Evolutionary conservation across 257 asterid genomes (phyloP).

Genomic region (Solanum peruvianum): DNA sequence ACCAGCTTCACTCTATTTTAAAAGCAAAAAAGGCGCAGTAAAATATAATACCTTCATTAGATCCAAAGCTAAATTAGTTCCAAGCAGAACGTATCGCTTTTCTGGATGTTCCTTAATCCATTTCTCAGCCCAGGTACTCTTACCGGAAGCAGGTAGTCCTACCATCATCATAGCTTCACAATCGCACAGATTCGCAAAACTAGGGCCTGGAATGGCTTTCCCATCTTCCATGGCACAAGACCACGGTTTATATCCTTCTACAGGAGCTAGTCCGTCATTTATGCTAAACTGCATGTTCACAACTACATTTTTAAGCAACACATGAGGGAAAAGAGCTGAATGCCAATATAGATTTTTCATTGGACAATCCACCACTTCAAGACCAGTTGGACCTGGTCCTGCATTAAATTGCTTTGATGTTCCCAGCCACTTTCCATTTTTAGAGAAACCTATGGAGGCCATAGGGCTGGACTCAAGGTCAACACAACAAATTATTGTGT

Average conservation of each 20-base stretch:
- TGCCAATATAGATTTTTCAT: slow-evolving; percentile 13
- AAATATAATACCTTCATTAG: slow-evolving; percentile 40
- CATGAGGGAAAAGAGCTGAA: slow-evolving; percentile 51
- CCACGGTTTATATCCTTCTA: slow-evolving; percentile 49
- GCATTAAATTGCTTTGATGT: slow-evolving; percentile 41
- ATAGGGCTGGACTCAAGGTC: slow-evolving; percentile 35
- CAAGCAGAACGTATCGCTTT: slow-evolving; percentile 49
- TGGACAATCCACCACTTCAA: slow-evolving; percentile 25
- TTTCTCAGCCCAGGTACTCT: slow-evolving; percentile 62
- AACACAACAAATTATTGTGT: slow-evolving; percentile 38
- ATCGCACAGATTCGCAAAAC: slow-evolving; percentile 14
- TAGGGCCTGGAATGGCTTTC: slow-evolving; percentile 29
- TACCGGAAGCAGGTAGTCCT: slow-evolving; percentile 63
- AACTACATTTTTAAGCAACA: slow-evolving; percentile 43
- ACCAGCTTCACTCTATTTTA: background rate
- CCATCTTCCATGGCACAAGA: slow-evolving; percentile 31
- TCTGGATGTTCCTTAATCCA: slow-evolving; percentile 40
- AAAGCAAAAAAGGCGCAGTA: background rate
- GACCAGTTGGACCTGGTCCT: slow-evolving; percentile 35
- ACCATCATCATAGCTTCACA: slow-evolving; percentile 57
- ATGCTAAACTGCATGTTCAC: slow-evolving; percentile 40
- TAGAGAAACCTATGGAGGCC: slow-evolving; percentile 46
- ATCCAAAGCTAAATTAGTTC: slow-evolving; percentile 41
- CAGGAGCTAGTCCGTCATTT: slow-evolving; percentile 37
- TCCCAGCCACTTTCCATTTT: slow-evolving; percentile 53